Conservation (phyloP, 441 rosid species). For the Adansonia madagascariensis region DNA sequence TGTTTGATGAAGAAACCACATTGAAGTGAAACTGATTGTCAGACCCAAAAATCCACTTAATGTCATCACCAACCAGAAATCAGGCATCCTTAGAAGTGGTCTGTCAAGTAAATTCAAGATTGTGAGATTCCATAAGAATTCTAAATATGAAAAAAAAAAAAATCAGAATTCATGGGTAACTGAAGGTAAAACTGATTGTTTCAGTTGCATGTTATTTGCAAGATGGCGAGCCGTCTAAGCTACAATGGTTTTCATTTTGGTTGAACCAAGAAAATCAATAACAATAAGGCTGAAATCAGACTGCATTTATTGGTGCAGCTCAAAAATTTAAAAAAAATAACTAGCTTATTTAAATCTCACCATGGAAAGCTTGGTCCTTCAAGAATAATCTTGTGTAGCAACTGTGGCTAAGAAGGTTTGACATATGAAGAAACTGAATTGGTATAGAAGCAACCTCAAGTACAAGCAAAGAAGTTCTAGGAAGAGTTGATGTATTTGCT, state of each 20-base stretch:
- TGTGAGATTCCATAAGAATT: slow-evolving; percentile 17
- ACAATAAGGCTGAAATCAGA: background rate
- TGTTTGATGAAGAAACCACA: slow-evolving; percentile 99
- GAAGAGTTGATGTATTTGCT: background rate
- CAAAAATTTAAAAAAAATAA: background rate
- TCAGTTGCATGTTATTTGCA: background rate
- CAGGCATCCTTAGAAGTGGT: slow-evolving; percentile 80
- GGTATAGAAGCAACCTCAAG: background rate
- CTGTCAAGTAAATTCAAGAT: slow-evolving; percentile 38
- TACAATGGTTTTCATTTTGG: background rate
- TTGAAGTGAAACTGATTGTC: slow-evolving; percentile 96
- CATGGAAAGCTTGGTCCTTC: background rate
- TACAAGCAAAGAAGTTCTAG: background rate
- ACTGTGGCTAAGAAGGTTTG: background rate
- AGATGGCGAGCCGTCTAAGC: background rate
- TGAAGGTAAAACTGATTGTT: slow-evolving; percentile 1
- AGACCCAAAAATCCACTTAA: slow-evolving; percentile 92
- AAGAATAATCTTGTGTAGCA: background rate
- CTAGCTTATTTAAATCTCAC: background rate
- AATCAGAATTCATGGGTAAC: background rate
- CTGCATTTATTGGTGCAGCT: background rate
- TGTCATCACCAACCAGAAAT: slow-evolving; percentile 88
- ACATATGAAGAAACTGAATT: background rate
- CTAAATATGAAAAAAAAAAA: background rate
- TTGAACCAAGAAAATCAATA: background rate